A percentile compares a stretch with the other conserved stretches of the same genome.
phyloP scores from a whole-genome alignment of 2,329 filamentous ascomycete species.

The Xylogone sp. region DNA sequence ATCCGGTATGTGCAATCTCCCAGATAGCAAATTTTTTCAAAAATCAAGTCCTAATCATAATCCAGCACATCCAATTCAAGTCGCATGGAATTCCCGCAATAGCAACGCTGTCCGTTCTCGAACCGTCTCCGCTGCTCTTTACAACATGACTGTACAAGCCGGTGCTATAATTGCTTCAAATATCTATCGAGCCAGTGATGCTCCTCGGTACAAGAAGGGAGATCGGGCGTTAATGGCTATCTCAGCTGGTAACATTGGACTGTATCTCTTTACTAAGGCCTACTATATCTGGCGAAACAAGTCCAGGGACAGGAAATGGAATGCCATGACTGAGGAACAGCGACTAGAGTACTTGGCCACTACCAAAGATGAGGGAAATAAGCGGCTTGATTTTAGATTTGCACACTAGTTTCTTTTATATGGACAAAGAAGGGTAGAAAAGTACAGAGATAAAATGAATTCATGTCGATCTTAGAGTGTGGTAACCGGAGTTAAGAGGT shows the following conservation, averaged over 20 bases:
- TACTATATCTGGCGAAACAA: slow-evolving; percentile 41
- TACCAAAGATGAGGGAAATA: slow-evolving; percentile 35
- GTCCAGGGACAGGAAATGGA: slow-evolving; percentile 35
- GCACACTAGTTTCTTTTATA: slow-evolving; percentile 20
- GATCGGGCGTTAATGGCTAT: slow-evolving; percentile 50
- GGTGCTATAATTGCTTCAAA: slow-evolving; percentile 27
- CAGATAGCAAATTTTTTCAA: slow-evolving; percentile 11
- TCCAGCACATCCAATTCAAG: slow-evolving; percentile 41
- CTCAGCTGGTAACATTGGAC: slow-evolving; percentile 35
- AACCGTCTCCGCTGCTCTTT: slow-evolving; percentile 55
- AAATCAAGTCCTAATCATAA: slow-evolving; percentile 8
- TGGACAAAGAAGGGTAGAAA: background rate
- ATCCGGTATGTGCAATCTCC: background rate
- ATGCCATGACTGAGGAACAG: slow-evolving; percentile 36
- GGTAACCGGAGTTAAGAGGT: no score
- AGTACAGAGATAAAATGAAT: background rate
- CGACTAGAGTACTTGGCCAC: slow-evolving; percentile 38
- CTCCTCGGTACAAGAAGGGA: slow-evolving; percentile 46
- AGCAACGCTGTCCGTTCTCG: slow-evolving; percentile 56
- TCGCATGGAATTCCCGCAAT: slow-evolving; percentile 47
- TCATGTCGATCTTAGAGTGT: no score
- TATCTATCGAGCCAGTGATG: slow-evolving; percentile 39
- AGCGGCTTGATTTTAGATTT: slow-evolving; percentile 35
- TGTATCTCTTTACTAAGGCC: slow-evolving; percentile 37
- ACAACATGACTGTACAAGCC: slow-evolving; percentile 50